Conservation (phyloP, 2,329 filamentous ascomycete species). For the Aquanectria penicillioides region DNA sequence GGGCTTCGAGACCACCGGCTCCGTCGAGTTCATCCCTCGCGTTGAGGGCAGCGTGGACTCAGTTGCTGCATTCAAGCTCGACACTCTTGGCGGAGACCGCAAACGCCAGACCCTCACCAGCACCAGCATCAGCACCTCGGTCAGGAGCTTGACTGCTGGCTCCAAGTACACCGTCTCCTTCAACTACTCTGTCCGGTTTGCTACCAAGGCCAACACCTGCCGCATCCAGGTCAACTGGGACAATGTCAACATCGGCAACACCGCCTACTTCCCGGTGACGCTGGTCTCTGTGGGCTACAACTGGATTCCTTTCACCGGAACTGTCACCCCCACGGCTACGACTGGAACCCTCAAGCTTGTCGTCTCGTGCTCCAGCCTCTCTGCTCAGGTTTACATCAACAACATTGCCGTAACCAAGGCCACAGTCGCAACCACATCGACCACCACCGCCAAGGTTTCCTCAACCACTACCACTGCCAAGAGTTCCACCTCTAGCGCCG, state of each 20-base stretch:
- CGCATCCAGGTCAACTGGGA: constrained; percentile 2
- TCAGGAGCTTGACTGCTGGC: not conserved
- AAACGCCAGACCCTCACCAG: constrained; percentile 2
- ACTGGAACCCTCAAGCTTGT: not conserved
- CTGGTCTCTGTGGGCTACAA: not conserved
- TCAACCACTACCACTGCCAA: not conserved
- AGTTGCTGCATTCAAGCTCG: too few species aligned
- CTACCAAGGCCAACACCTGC: constrained; percentile 11
- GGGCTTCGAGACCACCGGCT: too few species aligned
- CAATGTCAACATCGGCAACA: constrained; percentile 9
- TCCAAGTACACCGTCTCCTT: not conserved
- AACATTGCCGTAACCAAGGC: not conserved
- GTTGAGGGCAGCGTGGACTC: too few species aligned
- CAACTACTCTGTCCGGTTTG: constrained; percentile 1
- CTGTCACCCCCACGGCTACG: not conserved
- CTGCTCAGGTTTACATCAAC: constrained; percentile 1
- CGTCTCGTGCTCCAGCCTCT: not conserved
- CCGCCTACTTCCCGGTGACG: not conserved
- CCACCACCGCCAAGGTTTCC: not conserved
- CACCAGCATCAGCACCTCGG: not conserved
- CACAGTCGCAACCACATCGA: not conserved
- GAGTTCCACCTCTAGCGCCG: not conserved
- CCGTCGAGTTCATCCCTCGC: too few species aligned
- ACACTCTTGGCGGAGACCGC: too few species aligned
- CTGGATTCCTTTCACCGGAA: not conserved